A percentile compares a stretch with the other conserved stretches of the same genome.
Conservation (phyloP, 306 rosid species). For the Acacia acuminata region DNA sequence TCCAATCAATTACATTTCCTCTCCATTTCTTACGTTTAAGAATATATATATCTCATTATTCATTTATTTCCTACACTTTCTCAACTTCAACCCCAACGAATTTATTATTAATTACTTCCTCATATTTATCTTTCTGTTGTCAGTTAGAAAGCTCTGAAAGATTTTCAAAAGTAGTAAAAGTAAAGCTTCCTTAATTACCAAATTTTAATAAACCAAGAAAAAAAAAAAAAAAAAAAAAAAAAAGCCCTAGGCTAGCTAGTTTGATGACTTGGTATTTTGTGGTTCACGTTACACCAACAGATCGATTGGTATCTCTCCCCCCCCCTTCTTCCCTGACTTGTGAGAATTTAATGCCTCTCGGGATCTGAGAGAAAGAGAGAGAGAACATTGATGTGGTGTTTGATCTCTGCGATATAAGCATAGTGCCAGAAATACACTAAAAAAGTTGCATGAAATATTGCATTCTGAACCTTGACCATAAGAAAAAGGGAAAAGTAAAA, state of each 20-base stretch:
- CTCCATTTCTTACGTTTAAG: not conserved
- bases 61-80: not conserved
- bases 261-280: not conserved
- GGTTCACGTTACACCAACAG: not conserved
- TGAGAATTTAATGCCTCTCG: slow-evolving; percentile 38
- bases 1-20: not conserved
- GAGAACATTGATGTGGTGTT: not conserved
- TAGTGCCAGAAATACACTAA: slow-evolving; percentile 56
- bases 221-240: not conserved
- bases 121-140: not conserved
- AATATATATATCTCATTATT: not conserved
- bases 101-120: not conserved
- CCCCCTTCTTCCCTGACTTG: slow-evolving; percentile 1
- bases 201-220: too few relatives aligned
- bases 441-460: slow-evolving; percentile 31
- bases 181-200: too few relatives aligned
- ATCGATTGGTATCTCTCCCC: not conserved
- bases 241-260: not conserved
- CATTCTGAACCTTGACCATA: slow-evolving; percentile 25
- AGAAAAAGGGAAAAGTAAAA: not conserved
- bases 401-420: slow-evolving; percentile 34
- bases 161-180: too few relatives aligned
- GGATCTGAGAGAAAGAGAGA: slow-evolving; percentile 39
- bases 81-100: not conserved
- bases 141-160: too few relatives aligned